These are phyloP conservation scores for Pseudofabraea citricarpa DNA, from an alignment of 2,329 filamentous ascomycete species.

Conservation along the genomic window DNA sequence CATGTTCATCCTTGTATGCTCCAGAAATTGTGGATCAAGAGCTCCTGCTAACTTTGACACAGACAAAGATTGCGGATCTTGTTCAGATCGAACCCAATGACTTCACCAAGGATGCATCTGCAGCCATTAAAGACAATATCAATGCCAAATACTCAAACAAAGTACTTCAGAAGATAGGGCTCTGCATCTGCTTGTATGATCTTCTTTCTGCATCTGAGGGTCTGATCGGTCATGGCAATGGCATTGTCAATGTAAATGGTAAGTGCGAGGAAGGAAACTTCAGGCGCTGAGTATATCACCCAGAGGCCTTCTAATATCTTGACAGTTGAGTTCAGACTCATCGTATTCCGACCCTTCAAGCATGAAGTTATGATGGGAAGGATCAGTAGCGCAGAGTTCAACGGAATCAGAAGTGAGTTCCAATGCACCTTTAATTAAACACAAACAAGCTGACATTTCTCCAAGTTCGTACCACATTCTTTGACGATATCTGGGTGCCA, in stretches of 20 bases:
- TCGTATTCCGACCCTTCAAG: slow-evolving; percentile 95
- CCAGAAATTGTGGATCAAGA: neutral
- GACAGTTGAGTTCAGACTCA: slow-evolving; percentile 82
- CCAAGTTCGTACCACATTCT: slow-evolving; percentile 89
- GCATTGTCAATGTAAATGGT: slow-evolving; percentile 93
- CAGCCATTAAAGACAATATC: slow-evolving; percentile 93
- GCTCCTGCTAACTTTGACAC: neutral
- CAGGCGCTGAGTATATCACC: neutral
- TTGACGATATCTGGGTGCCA: slow-evolving; percentile 84
- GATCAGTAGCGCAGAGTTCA: slow-evolving; percentile 68
- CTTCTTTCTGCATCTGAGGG: slow-evolving; percentile 86
- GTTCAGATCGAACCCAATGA: slow-evolving; percentile 89
- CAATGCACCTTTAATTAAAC: too few relatives aligned
- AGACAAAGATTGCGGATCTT: slow-evolving; percentile 93
- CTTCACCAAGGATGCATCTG: slow-evolving; percentile 75
- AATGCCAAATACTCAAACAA: slow-evolving; percentile 97
- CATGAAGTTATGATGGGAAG: slow-evolving; percentile 84
- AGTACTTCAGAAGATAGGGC: slow-evolving; percentile 87
- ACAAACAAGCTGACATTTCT: too few relatives aligned
- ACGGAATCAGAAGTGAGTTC: slow-evolving; percentile 66
- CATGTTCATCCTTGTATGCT: slow-evolving; percentile 47
- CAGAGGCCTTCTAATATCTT: neutral
- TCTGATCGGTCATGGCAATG: slow-evolving; percentile 86
- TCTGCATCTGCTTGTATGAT: slow-evolving; percentile 92
- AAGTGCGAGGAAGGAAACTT: slow-evolving; percentile 20